phyloP scores from a whole-genome alignment of 257 asterid species.

The Nicotiana noctiflora region DNA sequence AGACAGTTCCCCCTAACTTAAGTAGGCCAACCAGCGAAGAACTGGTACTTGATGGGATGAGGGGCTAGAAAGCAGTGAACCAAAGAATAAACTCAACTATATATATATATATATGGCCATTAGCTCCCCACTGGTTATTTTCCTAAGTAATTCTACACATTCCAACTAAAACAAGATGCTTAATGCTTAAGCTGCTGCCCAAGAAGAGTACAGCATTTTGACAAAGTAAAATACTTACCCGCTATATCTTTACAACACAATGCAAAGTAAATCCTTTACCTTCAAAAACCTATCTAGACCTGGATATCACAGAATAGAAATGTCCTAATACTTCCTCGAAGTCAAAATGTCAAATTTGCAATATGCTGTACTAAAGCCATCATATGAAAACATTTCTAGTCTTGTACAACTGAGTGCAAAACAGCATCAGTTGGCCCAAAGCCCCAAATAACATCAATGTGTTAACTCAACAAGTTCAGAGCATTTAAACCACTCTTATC shows the following conservation, averaged over 20 bases:
- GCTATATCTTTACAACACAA: background rate
- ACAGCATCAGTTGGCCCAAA: background rate
- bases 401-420: background rate
- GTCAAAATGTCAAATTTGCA: constrained; percentile 2
- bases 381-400: background rate
- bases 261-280: background rate
- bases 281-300: background rate
- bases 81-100: background rate
- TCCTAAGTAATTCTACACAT: background rate
- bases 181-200: background rate
- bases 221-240: background rate
- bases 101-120: background rate
- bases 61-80: background rate
- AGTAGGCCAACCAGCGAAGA: background rate
- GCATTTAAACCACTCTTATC: background rate
- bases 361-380: background rate
- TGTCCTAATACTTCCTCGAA: background rate
- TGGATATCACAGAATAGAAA: background rate
- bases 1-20: background rate
- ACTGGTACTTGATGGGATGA: background rate
- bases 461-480: background rate
- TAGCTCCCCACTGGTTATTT: background rate
- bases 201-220: background rate
- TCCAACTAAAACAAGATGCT: constrained; percentile 1
- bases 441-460: background rate